Conservation (phyloP, 2,329 filamentous ascomycete species). For the Botrytis galanthina region DNA sequence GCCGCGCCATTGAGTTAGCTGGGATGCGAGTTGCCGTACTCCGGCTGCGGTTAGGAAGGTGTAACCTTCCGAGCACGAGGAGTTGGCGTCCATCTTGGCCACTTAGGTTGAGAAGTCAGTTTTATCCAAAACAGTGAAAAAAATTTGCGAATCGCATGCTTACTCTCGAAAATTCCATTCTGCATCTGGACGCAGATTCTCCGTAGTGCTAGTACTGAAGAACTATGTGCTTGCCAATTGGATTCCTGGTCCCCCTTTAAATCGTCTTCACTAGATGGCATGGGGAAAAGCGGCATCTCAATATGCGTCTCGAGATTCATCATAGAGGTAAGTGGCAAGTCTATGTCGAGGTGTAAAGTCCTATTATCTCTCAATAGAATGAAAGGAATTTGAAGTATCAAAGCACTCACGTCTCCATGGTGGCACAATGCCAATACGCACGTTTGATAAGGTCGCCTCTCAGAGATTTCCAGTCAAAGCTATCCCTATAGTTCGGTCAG, state of each 20-base stretch:
- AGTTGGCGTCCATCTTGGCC: slow-evolving; percentile 19
- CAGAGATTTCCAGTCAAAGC: slow-evolving; percentile 47
- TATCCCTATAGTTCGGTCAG: slow-evolving; percentile 37
- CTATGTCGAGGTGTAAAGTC: slow-evolving; percentile 54
- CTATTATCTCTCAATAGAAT: slow-evolving; percentile 5
- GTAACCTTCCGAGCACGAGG: slow-evolving; percentile 25
- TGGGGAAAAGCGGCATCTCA: slow-evolving; percentile 53
- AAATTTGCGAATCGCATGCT: slow-evolving; percentile 29
- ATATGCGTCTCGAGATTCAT: slow-evolving; percentile 52
- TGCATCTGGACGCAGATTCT: slow-evolving; percentile 54
- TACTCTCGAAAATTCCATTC: slow-evolving; percentile 51
- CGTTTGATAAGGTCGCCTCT: slow-evolving; percentile 53
- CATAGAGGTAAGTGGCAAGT: slow-evolving; percentile 55
- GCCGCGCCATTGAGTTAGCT: slow-evolving; percentile 57
- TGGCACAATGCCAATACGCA: slow-evolving; percentile 56
- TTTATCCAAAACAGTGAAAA: not conserved
- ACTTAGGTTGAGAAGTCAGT: not conserved
- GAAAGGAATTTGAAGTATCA: slow-evolving; percentile 15
- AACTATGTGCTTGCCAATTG: slow-evolving; percentile 57
- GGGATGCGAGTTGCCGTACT: slow-evolving; percentile 51
- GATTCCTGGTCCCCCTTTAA: slow-evolving; percentile 49
- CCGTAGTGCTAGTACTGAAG: slow-evolving; percentile 57
- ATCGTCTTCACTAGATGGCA: slow-evolving; percentile 48
- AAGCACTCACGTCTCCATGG: slow-evolving; percentile 50
- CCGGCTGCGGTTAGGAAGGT: slow-evolving; percentile 38